A percentile compares a stretch with the other conserved stretches of the same genome.
Conservation (phyloP, 2,329 filamentous ascomycete species). For the Penicillium sp. region DNA sequence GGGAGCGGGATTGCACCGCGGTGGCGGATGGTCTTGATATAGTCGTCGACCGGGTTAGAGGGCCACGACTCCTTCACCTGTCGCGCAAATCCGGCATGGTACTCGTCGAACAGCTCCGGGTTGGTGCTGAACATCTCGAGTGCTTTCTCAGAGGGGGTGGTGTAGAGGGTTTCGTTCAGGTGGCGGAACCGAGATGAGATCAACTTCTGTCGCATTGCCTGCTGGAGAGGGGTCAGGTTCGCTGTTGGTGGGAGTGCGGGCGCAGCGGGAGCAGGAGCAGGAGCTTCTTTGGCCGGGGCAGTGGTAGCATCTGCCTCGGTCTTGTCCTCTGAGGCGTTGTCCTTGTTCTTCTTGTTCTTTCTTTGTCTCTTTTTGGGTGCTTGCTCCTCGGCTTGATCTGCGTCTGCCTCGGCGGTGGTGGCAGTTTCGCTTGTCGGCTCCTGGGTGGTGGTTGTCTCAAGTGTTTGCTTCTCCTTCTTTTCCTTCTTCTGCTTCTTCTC, state of each 20-base stretch:
- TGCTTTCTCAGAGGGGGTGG: slow-evolving; percentile 80
- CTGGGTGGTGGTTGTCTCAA: slow-evolving; percentile 15
- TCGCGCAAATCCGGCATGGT: slow-evolving; percentile 92
- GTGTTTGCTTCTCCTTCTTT: slow-evolving; percentile 29
- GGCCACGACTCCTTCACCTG: slow-evolving; percentile 92
- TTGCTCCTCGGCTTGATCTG: slow-evolving; percentile 30
- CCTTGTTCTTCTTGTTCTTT: slow-evolving; percentile 36
- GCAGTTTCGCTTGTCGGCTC: slow-evolving; percentile 20
- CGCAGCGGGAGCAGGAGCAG: slow-evolving; percentile 11
- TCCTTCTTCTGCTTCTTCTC: slow-evolving; percentile 31
- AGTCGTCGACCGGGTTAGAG: slow-evolving; percentile 89
- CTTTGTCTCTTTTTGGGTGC: slow-evolving; percentile 27
- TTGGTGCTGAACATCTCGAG: slow-evolving; percentile 76
- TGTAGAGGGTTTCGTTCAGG: slow-evolving; percentile 95
- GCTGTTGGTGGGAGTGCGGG: slow-evolving; percentile 43
- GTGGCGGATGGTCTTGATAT: slow-evolving; percentile 67
- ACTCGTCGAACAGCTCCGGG: slow-evolving; percentile 92
- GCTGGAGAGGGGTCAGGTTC: slow-evolving; percentile 87
- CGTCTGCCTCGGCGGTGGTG: background rate
- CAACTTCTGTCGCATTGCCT: slow-evolving; percentile 91
- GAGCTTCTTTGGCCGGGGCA: slow-evolving; percentile 10
- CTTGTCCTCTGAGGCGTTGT: slow-evolving; percentile 23
- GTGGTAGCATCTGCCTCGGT: slow-evolving; percentile 15
- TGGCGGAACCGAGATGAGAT: slow-evolving; percentile 94
- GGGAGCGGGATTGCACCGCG: slow-evolving; percentile 58